These are phyloP conservation scores for Vanderwaltozyma tropicalis DNA, from an alignment of 805 yeast genomes.

Conservation along the genomic window DNA sequence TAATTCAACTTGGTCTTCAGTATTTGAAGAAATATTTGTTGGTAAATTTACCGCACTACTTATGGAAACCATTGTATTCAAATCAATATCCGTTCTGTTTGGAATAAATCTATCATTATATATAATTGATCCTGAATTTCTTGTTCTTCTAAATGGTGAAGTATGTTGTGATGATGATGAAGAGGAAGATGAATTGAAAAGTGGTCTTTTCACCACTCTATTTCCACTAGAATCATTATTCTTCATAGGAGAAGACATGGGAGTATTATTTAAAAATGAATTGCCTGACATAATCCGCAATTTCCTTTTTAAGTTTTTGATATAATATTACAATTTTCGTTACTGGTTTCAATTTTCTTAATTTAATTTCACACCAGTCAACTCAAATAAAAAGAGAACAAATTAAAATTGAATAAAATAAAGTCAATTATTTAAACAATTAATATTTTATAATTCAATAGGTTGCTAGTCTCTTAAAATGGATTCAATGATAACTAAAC, in stretches of 20 bases:
- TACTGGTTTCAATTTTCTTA: too few species aligned
- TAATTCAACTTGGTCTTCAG: conserved; percentile 50
- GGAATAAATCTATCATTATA: conserved; percentile 88
- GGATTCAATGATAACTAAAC: too few species aligned
- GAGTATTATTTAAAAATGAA: conserved; percentile 28
- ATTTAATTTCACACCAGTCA: too few species aligned
- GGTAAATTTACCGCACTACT: conserved; percentile 21
- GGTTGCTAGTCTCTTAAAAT: too few species aligned
- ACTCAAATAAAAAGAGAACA: too few species aligned
- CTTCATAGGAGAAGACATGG: conserved; percentile 25
- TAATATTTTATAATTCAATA: too few species aligned
- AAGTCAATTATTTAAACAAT: too few species aligned
- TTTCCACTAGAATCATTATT: conserved; percentile 5
- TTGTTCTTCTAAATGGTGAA: conserved; percentile 25
- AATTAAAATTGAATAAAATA: too few species aligned
- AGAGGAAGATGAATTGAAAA: conserved; percentile 8
- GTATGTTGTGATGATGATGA: conserved; percentile 18
- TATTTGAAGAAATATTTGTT: conserved; percentile 12
- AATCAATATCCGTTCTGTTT: conserved; percentile 70
- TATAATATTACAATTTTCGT: too few species aligned
- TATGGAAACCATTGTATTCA: conserved; percentile 70
- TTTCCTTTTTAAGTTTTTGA: too few species aligned
- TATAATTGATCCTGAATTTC: conserved; percentile 27
- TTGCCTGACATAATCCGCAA: conserved; percentile 9
- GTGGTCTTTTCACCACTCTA: conserved; percentile 14